Evolutionary conservation across 2,329 filamentous ascomycete species (phyloP).

Genomic region (Botrytis fabae): DNA sequence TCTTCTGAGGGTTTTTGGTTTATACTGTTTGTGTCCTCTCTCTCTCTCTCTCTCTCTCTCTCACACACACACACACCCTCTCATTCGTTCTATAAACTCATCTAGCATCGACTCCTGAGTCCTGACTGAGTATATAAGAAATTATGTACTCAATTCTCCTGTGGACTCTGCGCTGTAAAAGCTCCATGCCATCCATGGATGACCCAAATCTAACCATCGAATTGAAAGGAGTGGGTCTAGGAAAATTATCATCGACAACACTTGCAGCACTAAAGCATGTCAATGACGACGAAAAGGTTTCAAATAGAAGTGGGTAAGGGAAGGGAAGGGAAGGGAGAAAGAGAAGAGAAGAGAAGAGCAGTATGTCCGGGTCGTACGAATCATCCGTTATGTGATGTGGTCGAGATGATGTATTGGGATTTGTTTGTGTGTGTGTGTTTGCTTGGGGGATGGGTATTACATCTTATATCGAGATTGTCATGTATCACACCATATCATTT

Average conservation of each 20-base stretch:
- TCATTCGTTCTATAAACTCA: neutral
- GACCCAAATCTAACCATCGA: neutral
- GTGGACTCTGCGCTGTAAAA: no score
- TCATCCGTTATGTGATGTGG: neutral
- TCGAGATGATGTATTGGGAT: neutral
- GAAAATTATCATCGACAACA: conserved; percentile 14
- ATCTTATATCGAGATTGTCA: no score
- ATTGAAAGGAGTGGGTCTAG: neutral
- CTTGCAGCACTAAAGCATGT: neutral
- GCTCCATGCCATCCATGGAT: neutral
- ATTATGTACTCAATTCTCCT: neutral
- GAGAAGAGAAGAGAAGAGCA: neutral
- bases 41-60: no score
- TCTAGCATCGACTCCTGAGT: no score
- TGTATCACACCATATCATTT: neutral
- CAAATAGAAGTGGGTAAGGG: conserved; percentile 8
- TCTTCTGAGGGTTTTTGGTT: neutral
- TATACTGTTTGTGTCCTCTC: neutral
- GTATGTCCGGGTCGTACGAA: neutral
- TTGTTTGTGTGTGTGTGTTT: no score
- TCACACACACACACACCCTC: no score
- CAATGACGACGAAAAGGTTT: conserved; percentile 13
- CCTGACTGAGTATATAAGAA: neutral
- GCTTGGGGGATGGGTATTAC: neutral
- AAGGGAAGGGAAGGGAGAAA: neutral